Conservation (phyloP, 2,329 filamentous ascomycete species). For the Tolypocladium sp. region DNA sequence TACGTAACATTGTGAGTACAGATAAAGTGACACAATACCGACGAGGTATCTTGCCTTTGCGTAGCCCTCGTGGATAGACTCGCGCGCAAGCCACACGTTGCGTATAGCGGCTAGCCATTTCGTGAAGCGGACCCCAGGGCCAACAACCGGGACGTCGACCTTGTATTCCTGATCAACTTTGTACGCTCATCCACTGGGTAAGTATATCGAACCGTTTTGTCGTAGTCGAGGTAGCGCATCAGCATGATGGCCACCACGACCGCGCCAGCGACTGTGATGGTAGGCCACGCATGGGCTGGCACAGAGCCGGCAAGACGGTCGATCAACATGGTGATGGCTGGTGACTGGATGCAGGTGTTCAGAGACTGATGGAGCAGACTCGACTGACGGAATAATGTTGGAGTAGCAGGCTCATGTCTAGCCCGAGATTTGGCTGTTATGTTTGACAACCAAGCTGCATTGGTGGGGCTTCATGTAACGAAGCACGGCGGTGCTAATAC, state of each 20-base stretch:
- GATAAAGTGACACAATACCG: neutral
- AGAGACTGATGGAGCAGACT: neutral
- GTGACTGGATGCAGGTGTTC: neutral
- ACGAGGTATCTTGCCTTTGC: conserved; percentile 1
- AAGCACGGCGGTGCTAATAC: neutral
- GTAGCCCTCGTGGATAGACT: conserved; percentile 7
- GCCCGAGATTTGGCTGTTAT: neutral
- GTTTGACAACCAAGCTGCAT: neutral
- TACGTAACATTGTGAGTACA: neutral
- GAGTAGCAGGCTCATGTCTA: neutral
- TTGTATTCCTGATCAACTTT: neutral
- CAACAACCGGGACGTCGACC: conserved; percentile 7
- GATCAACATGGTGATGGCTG: neutral
- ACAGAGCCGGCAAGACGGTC: neutral
- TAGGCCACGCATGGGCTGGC: neutral
- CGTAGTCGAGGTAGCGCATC: conserved; percentile 2
- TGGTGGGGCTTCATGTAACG: too few relatives aligned
- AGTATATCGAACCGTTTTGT: neutral
- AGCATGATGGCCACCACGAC: conserved; percentile 1
- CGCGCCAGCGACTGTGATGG: neutral
- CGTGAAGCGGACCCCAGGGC: conserved; percentile 3
- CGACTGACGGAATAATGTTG: neutral
- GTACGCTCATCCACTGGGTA: neutral
- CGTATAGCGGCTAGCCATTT: conserved; percentile 7
- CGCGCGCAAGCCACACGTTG: conserved; percentile 5